These are phyloP conservation scores for Cinnamomum chago DNA, from an alignment of 164 flowering plant species.

Conservation along the genomic window DNA sequence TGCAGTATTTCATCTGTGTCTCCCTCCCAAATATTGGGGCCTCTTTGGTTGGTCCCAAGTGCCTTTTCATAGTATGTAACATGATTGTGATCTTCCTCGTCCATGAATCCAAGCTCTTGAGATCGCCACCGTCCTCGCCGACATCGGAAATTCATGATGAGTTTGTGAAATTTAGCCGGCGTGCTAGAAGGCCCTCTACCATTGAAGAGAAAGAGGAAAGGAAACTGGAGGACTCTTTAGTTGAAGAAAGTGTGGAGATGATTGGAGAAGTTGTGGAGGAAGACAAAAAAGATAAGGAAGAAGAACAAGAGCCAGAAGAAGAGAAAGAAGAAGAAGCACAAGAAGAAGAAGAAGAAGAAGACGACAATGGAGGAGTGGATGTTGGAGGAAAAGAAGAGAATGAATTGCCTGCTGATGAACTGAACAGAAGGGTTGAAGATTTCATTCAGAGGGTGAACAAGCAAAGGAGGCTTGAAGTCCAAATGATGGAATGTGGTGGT, in stretches of 20 bases:
- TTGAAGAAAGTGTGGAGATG: constrained; percentile 9
- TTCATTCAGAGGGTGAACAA: constrained; percentile 61
- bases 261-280: neutral
- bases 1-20: constrained; percentile 26
- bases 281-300: neutral
- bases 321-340: constrained; percentile 7
- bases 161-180: constrained; percentile 22
- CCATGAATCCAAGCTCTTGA: constrained; percentile 44
- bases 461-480: constrained; percentile 54
- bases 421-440: constrained; percentile 60
- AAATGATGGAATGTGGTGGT: constrained; percentile 1
- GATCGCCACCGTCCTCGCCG: constrained; percentile 24
- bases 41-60: constrained; percentile 34
- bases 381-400: constrained; percentile 20
- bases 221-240: constrained; percentile 2
- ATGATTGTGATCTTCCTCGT: constrained; percentile 49
- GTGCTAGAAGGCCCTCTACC: constrained; percentile 5
- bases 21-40: constrained; percentile 32
- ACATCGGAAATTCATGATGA: constrained; percentile 34
- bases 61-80: constrained; percentile 52
- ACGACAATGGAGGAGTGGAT: constrained; percentile 2
- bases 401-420: constrained; percentile 35
- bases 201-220: constrained; percentile 10
- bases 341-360: constrained; percentile 11
- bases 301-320: constrained; percentile 11